Base-by-base conservation (phyloP, 148 eudicot species). In the Hydrangea macrophylla region DNA sequence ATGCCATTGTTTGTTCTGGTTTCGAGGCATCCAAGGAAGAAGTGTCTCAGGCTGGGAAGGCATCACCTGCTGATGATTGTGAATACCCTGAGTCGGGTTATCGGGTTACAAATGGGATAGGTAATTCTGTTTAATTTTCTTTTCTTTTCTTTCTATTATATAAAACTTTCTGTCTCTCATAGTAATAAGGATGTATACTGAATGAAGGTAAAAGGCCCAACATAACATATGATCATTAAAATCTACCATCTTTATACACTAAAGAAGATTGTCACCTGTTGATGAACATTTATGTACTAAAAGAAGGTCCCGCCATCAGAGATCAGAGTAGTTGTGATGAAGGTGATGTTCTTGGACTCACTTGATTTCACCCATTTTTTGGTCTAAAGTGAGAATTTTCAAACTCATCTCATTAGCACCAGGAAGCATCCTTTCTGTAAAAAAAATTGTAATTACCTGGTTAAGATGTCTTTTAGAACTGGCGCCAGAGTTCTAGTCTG, bases 11-110 rank as follows among this genome's bases (percentile, higher is more conserved):
- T 62, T 90, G 84, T 69, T 94, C 99, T 62, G 97, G 92, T 68
- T 70, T 74, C 77, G 99, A 94, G 73, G 91, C 80, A 68, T 94
- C 99, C 24, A 94, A 91, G 78, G 99, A 91, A 60, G 99, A 94
- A 87, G 97, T 94, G 44, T 82, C 89, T 60, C 99, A 94, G 82
- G 89, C 79, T 60, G 75, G 79, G 76, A 94, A 88, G 75, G 81
- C 71, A 67, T 86, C 88, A 58, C 86, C 88, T 58, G 73, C 79
- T 26, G 89, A 82, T 66, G 95, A 86, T 45, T 74, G 75, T 60
- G 92, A 82, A 62, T 85, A 80, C 76, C 89, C 76, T 25, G 90
- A 83, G 69, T 81, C 89, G 53, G 84, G 78, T 37, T 86, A 77
- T 79, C 57, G 81, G 80, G 78, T 75, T 82, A 81, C 86, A 55